These are phyloP conservation scores for Epichloe brachyelytri DNA, from an alignment of 2,329 filamentous ascomycete species.

Conservation along the genomic window DNA sequence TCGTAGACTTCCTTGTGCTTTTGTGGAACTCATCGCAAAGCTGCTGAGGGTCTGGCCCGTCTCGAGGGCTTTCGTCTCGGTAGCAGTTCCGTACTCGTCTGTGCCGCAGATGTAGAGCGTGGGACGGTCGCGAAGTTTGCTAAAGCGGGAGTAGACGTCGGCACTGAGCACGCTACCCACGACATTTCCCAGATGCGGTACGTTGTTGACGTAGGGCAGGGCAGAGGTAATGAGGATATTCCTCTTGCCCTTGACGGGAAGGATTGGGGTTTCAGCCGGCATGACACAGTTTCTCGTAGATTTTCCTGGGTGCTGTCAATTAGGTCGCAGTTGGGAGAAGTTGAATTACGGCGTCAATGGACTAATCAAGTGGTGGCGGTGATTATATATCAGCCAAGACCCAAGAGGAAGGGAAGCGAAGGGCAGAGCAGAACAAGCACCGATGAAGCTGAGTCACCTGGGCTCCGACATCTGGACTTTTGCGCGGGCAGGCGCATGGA, in stretches of 20 bases:
- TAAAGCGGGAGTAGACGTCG: conserved; percentile 74
- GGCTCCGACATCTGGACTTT: background rate
- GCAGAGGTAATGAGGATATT: conserved; percentile 88
- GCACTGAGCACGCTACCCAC: conserved; percentile 79
- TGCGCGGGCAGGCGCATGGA: background rate
- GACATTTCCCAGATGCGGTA: conserved; percentile 79
- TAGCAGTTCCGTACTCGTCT: conserved; percentile 93
- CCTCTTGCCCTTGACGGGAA: conserved; percentile 60
- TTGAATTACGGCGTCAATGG: background rate
- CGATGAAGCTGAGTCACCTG: background rate
- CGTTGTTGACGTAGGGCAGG: conserved; percentile 66
- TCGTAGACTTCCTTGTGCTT: conserved; percentile 86
- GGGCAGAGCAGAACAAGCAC: background rate
- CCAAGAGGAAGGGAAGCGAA: background rate
- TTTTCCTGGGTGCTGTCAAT: background rate
- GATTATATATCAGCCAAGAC: background rate
- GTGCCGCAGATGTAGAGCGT: conserved; percentile 73
- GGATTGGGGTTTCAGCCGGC: conserved; percentile 26
- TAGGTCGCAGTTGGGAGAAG: background rate
- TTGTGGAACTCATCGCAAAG: conserved; percentile 89
- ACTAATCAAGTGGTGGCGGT: background rate
- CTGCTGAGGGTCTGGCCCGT: conserved; percentile 66
- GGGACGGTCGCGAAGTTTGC: conserved; percentile 63
- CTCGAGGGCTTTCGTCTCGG: conserved; percentile 88
- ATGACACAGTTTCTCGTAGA: conserved; percentile 1